A percentile compares a stretch with the other conserved stretches of the same genome.
These are phyloP conservation scores for Fusarium sp. DNA, from an alignment of 2,329 filamentous ascomycete genomes.

Conservation along the genomic window DNA sequence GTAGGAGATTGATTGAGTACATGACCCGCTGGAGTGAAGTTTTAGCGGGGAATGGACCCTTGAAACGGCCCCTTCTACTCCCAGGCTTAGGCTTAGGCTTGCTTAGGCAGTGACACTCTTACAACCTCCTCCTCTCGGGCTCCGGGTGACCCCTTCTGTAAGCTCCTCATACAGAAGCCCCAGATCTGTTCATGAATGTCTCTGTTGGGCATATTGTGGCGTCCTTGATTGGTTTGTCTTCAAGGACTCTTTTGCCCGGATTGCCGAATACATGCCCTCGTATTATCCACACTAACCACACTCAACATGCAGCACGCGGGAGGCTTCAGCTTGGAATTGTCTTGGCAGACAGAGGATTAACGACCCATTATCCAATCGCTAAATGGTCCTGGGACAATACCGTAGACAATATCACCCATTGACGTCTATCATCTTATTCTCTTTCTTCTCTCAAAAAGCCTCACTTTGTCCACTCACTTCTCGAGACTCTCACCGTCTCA, in stretches of 20 bases:
- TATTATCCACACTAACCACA: conserved; percentile 41
- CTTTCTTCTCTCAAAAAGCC: conserved; percentile 9
- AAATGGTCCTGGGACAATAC: conserved; percentile 5
- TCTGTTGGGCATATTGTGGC: conserved; percentile 16
- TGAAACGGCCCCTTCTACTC: conserved; percentile 15
- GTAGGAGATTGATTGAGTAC: background rate
- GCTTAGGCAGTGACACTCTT: conserved; percentile 7
- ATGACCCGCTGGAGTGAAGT: conserved; percentile 9
- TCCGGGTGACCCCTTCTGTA: conserved; percentile 20
- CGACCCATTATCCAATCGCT: conserved; percentile 22
- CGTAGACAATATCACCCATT: conserved; percentile 28
- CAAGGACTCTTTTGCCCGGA: conserved; percentile 12
- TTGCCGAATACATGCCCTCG: conserved; percentile 27
- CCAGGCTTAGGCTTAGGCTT: background rate
- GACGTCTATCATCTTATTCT: conserved; percentile 5
- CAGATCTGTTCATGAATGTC: conserved; percentile 5
- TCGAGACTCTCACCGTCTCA: conserved; percentile 9
- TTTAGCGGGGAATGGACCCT: conserved; percentile 37
- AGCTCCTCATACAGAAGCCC: conserved; percentile 4
- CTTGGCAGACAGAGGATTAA: conserved; percentile 25
- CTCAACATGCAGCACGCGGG: conserved; percentile 25
- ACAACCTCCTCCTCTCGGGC: background rate
- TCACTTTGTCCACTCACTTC: conserved; percentile 1
- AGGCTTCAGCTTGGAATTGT: conserved; percentile 29
- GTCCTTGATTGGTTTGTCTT: conserved; percentile 30